phyloP scores from a whole-genome alignment of 1,139 yeast species.

The Diutina mesorugosa region DNA sequence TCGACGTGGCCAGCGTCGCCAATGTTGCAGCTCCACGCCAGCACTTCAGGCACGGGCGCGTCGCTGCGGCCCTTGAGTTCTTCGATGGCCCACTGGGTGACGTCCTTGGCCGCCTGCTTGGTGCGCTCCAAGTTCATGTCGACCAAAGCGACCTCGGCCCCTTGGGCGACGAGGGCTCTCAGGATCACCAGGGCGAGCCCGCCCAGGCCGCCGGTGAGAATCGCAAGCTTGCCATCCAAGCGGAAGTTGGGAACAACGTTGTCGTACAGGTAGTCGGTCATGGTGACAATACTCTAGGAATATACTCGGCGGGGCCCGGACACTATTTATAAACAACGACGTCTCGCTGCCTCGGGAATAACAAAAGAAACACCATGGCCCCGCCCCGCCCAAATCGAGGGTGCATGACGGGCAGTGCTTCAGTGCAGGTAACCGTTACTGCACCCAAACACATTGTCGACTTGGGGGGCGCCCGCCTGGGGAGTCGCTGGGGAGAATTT shows the following conservation, averaged over 20 bases:
- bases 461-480: background rate
- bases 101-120: constrained; percentile 47
- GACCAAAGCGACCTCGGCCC: constrained; percentile 60
- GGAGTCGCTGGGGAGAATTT: background rate
- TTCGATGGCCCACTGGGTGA: constrained; percentile 40
- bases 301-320: background rate
- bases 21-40: constrained; percentile 70
- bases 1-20: constrained; percentile 55
- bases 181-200: constrained; percentile 61
- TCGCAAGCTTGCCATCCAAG: constrained; percentile 59
- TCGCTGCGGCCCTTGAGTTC: constrained; percentile 26
- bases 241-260: constrained; percentile 43
- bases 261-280: constrained; percentile 17
- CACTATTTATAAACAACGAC: background rate
- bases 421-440: background rate
- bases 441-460: background rate
- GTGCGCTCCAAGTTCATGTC: constrained; percentile 55
- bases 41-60: constrained; percentile 33
- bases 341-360: background rate
- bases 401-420: background rate
- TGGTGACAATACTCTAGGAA: background rate
- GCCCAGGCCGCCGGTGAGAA: constrained; percentile 77
- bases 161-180: constrained; percentile 41
- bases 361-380: background rate
- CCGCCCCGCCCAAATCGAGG: background rate